Base-by-base conservation (phyloP, 306 rosid species). In the Glycine tomentella region DNA sequence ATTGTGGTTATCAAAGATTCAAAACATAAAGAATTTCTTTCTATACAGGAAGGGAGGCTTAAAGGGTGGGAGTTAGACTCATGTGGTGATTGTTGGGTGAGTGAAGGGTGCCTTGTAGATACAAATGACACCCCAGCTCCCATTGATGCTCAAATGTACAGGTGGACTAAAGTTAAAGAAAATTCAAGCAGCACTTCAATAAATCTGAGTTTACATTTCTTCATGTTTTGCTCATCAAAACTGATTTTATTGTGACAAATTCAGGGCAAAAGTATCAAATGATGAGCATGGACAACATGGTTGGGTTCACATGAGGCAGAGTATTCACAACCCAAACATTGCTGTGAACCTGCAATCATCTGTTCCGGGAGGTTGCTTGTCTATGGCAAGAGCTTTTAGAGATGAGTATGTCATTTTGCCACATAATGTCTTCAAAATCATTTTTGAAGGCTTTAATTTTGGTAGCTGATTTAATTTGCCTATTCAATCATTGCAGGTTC, bases 51-150 rank as follows among this genome's bases (percentile, higher is more conserved):
- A 79, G 97, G 99, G 51, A 63, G 86, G 78, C 78, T 92, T 55
- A 88, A 87, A 85, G 98, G 97, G 77, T 95, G 97, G 99, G 97
- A 92, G 36, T 80, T 95, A 74, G 97, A 92, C 51, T 83, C 91
- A 15, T 95, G 98, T 79, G 95, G 97, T 80, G 89, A 91, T 81
- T 95, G 98, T 81, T 95, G 98, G 98, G 98, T 95, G 63, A 91
- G 97, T 36, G 98, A 92, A 74, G 97, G 95, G 50, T 92, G 98
- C 72, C 90, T 95, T 40, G 93, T 89, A 17, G 95, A 92, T 86
- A 81, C 88, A 68, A 86, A 87, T 53, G 97, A 92, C 12, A 64
- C 83, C 7, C 91, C 94, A 5, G 78, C 94, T 57, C 89, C 90
- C 33, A 82, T 95, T 80, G 97, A 95, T 69, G 98, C 97, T 81